Evolutionary conservation across 2,329 filamentous ascomycete species (phyloP).

Genomic region (Pseudogymnoascus sp.): DNA sequence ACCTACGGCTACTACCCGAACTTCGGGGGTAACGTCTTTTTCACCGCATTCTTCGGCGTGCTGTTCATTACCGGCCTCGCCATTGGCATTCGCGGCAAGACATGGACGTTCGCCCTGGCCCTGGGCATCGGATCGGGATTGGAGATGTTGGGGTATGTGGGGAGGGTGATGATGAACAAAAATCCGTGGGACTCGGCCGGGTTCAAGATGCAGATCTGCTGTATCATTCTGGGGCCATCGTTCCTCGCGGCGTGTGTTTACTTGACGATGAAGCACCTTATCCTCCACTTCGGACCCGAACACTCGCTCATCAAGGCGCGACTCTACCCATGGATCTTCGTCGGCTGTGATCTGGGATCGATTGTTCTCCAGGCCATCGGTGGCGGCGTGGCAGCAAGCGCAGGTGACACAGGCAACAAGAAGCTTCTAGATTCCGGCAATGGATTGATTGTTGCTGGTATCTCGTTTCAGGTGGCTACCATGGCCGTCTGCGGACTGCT

Average conservation of each 20-base stretch:
- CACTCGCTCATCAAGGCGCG: slow-evolving; percentile 45
- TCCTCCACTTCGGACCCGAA: slow-evolving; percentile 40
- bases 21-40: slow-evolving; percentile 48
- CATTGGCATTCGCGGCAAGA: slow-evolving; percentile 43
- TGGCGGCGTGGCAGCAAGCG: slow-evolving; percentile 41
- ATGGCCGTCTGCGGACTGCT: slow-evolving; percentile 27
- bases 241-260: slow-evolving; percentile 58
- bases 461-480: slow-evolving; percentile 34
- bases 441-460: slow-evolving; percentile 35
- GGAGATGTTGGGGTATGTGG: slow-evolving; percentile 48
- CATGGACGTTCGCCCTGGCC: slow-evolving; percentile 47
- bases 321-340: slow-evolving; percentile 50
- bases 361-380: slow-evolving; percentile 53
- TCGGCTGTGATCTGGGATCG: slow-evolving; percentile 51
- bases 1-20: slow-evolving; percentile 48
- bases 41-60: slow-evolving; percentile 43
- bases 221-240: slow-evolving; percentile 35
- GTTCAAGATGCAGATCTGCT: slow-evolving; percentile 53
- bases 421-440: slow-evolving; percentile 16
- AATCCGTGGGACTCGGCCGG: slow-evolving; percentile 48
- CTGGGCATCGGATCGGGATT: slow-evolving; percentile 43
- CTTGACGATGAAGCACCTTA: slow-evolving; percentile 55
- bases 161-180: slow-evolving; percentile 41
- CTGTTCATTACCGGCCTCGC: slow-evolving; percentile 36
- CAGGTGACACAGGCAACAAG: slow-evolving; percentile 4